Evolutionary conservation across 768 basidiomycete genomes (phyloP).

Genomic region (Pleurotus platypus): DNA sequence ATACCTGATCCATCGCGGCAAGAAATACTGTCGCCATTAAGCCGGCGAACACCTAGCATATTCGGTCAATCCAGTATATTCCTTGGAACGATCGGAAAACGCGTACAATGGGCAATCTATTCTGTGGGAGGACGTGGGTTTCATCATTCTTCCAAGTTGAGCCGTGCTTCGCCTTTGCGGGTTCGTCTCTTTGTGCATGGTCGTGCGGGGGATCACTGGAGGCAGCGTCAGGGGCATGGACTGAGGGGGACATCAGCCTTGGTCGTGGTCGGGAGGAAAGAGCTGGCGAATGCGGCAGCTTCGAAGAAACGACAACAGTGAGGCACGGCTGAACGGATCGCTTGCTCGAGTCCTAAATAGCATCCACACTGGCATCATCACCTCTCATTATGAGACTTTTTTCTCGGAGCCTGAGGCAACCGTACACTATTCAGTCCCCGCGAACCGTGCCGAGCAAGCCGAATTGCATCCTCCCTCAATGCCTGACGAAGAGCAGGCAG

Average conservation of each 20-base stretch:
- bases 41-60: constrained; percentile 39
- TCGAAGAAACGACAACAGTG: neutral
- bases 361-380: neutral
- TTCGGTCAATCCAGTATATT: neutral
- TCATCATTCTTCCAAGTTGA: constrained; percentile 55
- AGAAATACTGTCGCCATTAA: constrained; percentile 44
- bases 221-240: neutral
- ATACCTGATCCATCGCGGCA: constrained; percentile 61
- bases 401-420: constrained; percentile 1
- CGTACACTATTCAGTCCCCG: neutral
- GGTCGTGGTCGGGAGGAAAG: neutral
- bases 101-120: constrained; percentile 43
- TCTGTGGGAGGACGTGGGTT: constrained; percentile 54
- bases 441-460: neutral
- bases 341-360: neutral
- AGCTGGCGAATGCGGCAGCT: neutral
- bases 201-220: neutral
- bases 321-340: constrained; percentile 2
- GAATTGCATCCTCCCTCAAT: too few species aligned
- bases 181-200: constrained; percentile 13
- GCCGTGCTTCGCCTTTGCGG: constrained; percentile 31
- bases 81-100: neutral
- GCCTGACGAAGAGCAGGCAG: too few species aligned
- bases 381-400: constrained; percentile 2
- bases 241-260: neutral